Evolutionary conservation across 192 early-diverging fungal species (phyloP).

Genomic region (Physocladia obscura): DNA sequence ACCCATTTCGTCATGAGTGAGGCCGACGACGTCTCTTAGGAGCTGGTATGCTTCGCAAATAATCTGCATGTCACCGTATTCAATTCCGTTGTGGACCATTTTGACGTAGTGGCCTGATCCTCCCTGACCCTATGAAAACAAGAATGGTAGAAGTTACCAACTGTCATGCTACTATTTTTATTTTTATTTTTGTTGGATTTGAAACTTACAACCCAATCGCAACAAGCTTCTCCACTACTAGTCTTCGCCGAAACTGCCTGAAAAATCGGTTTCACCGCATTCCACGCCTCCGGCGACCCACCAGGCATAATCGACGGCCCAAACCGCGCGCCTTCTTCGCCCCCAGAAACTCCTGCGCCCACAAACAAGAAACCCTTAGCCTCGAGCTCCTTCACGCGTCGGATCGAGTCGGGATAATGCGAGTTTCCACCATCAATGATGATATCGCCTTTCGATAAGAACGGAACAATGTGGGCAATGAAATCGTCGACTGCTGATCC

Average conservation of each 20-base stretch:
- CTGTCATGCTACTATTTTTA: no score
- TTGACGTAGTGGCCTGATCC: slow-evolving; percentile 99
- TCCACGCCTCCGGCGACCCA: slow-evolving; percentile 89
- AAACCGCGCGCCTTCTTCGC: slow-evolving; percentile 96
- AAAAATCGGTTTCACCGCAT: slow-evolving; percentile 88
- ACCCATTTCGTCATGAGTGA: slow-evolving; percentile 83
- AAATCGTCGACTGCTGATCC: slow-evolving; percentile 91
- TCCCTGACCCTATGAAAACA: slow-evolving; percentile 59
- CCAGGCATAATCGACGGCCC: slow-evolving; percentile 97
- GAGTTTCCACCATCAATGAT: slow-evolving; percentile 99
- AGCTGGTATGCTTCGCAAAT: slow-evolving; percentile 93
- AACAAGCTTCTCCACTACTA: slow-evolving; percentile 83
- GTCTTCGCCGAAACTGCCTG: slow-evolving; percentile 91
- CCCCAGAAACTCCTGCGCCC: slow-evolving; percentile 95
- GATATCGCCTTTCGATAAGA: slow-evolving; percentile 85
- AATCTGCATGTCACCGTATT: slow-evolving; percentile 99
- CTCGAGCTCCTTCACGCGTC: slow-evolving; percentile 84
- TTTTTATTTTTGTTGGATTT: no score
- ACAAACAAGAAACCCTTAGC: slow-evolving; percentile 91
- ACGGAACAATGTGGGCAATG: slow-evolving; percentile 83
- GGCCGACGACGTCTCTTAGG: slow-evolving; percentile 81
- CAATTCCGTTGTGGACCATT: slow-evolving; percentile 99
- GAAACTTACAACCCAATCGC: slow-evolving; percentile 85
- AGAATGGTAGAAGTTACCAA: neutral
- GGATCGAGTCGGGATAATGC: slow-evolving; percentile 94